These are phyloP conservation scores for Cubamyces sp. DNA, from an alignment of 768 basidiomycete species.

Conservation along the genomic window DNA sequence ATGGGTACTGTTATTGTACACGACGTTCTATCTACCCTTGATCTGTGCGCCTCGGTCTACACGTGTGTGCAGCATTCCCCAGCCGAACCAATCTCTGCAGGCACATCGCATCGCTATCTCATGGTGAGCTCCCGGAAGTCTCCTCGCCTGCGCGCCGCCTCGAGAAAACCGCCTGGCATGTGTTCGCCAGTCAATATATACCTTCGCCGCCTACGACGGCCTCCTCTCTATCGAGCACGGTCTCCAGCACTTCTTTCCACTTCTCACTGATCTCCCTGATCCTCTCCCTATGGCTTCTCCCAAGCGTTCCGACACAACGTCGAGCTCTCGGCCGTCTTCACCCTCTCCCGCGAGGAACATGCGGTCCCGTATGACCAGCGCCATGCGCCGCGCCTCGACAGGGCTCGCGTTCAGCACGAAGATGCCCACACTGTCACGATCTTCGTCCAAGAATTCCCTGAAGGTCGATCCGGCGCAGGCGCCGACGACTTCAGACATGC, in stretches of 20 bases:
- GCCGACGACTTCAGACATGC: constrained; percentile 27
- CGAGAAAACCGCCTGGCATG: constrained; percentile 25
- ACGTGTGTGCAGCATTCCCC: constrained; percentile 25
- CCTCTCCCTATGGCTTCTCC: constrained; percentile 23
- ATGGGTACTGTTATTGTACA: neutral
- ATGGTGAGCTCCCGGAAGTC: constrained; percentile 16
- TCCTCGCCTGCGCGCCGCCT: constrained; percentile 19
- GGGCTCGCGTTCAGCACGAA: constrained; percentile 44
- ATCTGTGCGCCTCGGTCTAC: constrained; percentile 21
- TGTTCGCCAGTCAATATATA: constrained; percentile 20
- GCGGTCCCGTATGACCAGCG: constrained; percentile 64
- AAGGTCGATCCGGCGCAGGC: constrained; percentile 40
- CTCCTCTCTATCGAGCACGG: constrained; percentile 18
- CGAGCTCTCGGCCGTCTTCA: constrained; percentile 24
- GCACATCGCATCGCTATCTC: constrained; percentile 25
- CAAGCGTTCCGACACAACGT: constrained; percentile 19
- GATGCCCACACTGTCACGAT: constrained; percentile 17
- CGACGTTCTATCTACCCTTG: constrained; percentile 10
- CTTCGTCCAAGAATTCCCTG: constrained; percentile 32
- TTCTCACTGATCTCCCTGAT: constrained; percentile 9
- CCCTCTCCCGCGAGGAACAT: constrained; percentile 35
- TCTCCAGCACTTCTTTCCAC: constrained; percentile 10
- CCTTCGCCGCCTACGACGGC: neutral
- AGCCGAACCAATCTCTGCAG: constrained; percentile 20
- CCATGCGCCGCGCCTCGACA: constrained; percentile 64